A percentile compares a stretch with the other conserved stretches of the same genome.
Evolutionary conservation across 129 eudicot species (phyloP).

Genomic region (Flaveria trinervia): DNA sequence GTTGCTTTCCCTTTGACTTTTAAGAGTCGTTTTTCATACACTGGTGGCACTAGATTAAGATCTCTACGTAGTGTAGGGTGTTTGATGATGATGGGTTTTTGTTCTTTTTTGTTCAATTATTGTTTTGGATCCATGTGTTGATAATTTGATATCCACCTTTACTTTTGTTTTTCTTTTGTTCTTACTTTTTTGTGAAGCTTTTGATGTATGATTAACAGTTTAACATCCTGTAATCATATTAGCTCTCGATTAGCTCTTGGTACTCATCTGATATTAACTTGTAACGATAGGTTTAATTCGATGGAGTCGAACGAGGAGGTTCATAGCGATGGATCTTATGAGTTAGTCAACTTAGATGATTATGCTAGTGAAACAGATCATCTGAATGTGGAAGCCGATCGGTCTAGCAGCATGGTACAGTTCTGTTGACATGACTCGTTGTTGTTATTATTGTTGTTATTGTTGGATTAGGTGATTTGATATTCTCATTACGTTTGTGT

Average conservation of each 20-base stretch:
- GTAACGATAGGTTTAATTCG: not conserved
- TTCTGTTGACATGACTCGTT: not conserved
- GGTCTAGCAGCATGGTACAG: slow-evolving; percentile 24
- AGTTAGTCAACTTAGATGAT: slow-evolving; percentile 36
- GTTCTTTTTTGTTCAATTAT: not conserved
- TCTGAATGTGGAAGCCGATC: slow-evolving; percentile 12
- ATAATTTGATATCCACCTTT: not conserved
- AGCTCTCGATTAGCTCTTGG: not conserved
- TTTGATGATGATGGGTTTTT: not conserved
- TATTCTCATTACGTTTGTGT: not conserved
- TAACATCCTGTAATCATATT: not conserved
- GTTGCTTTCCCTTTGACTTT: slow-evolving; percentile 1
- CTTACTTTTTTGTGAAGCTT: not conserved
- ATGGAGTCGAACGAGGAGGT: slow-evolving; percentile 38
- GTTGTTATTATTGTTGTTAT: not conserved
- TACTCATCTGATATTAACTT: not conserved
- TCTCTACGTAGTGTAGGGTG: not conserved
- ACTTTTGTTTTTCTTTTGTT: not conserved
- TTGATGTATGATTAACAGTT: slow-evolving; percentile 6
- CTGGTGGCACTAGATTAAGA: too few relatives aligned
- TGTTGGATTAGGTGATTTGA: slow-evolving; percentile 2
- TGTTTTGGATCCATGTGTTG: not conserved
- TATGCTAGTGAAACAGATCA: slow-evolving; percentile 17
- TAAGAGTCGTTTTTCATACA: too few relatives aligned
- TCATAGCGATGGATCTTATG: slow-evolving; percentile 50